Base-by-base conservation (phyloP, 306 rosid species). In the Pterocarpus santalinus region DNA sequence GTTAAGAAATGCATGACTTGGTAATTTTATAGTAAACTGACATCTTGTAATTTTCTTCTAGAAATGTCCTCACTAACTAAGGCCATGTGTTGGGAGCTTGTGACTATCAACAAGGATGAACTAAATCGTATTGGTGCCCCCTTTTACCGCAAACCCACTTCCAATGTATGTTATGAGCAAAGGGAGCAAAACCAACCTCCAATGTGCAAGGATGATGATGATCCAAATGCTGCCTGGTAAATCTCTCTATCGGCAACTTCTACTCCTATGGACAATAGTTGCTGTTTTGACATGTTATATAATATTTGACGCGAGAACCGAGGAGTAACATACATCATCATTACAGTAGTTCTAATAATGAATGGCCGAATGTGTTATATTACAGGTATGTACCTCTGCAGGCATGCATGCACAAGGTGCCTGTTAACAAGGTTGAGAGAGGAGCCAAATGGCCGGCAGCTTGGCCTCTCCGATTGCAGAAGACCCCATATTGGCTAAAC, bases 201-300 rank as follows among this genome's bases (percentile, higher is more conserved):
- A 12, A 81, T 95, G 94, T 95, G 98, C 84, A 86, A 86, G 79
- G 84, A 85, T 5, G 88, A 91, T 0, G 95, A 95, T 39, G 98
- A 92, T 75, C 91, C 98, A 1, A 95, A 92, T 65, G 98, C 97
- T 28, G 98, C 98, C 36, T 93, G 99, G 99, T 96, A 87, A 60
- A 61, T 66, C 64, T 62, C 44, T 28, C 32, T 15, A 47, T 9
- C 58, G 28, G 11, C 16, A 70, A 30, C 49, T 43, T 8, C 10
- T 8, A 7, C 49, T 43, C 49, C 9, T 8, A 49, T 47, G 16
- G n/a, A 63, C 71, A 22, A 22, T 39, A 17, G 32, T 49, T 11
- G 41, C 41, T 38, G 28, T 22, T 22, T 22, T 22, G 28, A 22
- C 28, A 22, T 22, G 28, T 22, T 22, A 22, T 22, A 22, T 22